Base-by-base conservation (phyloP, 2,329 filamentous ascomycete species). In the Setomelanomma holmii region DNA sequence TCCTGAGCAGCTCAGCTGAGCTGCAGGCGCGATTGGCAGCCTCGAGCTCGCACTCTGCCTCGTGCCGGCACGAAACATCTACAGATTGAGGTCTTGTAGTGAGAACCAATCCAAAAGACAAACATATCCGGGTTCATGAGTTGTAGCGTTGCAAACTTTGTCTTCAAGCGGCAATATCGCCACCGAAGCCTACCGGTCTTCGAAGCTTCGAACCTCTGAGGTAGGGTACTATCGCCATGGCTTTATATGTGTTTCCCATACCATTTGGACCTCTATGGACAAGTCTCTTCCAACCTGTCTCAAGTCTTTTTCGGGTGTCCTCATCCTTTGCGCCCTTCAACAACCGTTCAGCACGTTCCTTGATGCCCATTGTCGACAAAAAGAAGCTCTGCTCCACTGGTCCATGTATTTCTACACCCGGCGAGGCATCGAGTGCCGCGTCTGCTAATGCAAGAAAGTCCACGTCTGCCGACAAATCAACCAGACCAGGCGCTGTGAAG, bases 161-260 rank as follows among this genome's bases (percentile, higher is more conserved):
- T 30, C 34, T 4, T 46, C 35, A 47, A 11, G 16, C 14, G 11
- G 5, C 30, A 36, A 56, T 5, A 68, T 80, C 86, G 0, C 93
- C 95, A 0, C 95, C 95, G 78, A 99, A 98, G 0, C 95, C 95
- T 48, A 96, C 92, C 2, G 93, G 93, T 53, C 88, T 83, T 65
- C 92, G 85, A 55, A 79, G 82, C 19, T 49, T 49, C 1, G 89
- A 88, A 30, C 82, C 83, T 58, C 89, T 90, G 74, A 60, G 64
- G 58, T 76, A 75, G 0, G 95, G 95, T 66, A 98, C 71, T 64
- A 99, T 91, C 11, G 93, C 90, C 82, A 99, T 82, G 20, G 86
- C 93, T 78, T 98, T 97, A 74, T 99, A 99, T 19, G 96, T 79
- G 77, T 88, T 93, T 0, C 95, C 95, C 95, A 99, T 99, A 0